Evolutionary conservation across 768 basidiomycete species (phyloP).

Genomic region (Amanita pseudoporphyria): DNA sequence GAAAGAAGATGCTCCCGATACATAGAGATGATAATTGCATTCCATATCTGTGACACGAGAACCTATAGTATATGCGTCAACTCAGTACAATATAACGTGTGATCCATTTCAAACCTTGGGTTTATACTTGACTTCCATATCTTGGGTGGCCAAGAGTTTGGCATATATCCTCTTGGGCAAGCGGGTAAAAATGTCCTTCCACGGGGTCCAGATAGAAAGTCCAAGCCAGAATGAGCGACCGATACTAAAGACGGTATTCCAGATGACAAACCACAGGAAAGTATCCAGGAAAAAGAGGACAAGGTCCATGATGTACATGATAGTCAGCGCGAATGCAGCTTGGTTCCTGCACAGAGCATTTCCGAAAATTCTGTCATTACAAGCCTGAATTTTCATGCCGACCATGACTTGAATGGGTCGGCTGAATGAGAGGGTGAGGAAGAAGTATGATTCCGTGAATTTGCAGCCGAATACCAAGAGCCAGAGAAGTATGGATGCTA

Average conservation of each 20-base stretch:
- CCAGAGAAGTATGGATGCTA: constrained; percentile 81
- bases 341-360: constrained; percentile 82
- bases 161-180: constrained; percentile 96
- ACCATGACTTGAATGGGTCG: constrained; percentile 94
- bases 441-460: constrained; percentile 96
- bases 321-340: constrained; percentile 87
- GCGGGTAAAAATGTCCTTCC: constrained; percentile 95
- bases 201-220: constrained; percentile 97
- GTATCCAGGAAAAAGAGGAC: constrained; percentile 98
- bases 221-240: constrained; percentile 84
- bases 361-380: constrained; percentile 82
- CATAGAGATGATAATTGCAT: constrained; percentile 99
- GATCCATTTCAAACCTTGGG: constrained; percentile 66
- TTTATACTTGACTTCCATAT: constrained; percentile 99
- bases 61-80: constrained; percentile 40
- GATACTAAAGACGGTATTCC: constrained; percentile 94
- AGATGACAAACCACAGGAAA: constrained; percentile 99
- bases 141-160: constrained; percentile 85
- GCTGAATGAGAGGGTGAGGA: constrained; percentile 89
- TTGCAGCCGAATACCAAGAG: constrained; percentile 93
- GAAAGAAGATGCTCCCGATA: constrained; percentile 98
- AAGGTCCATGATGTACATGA: constrained; percentile 99
- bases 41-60: constrained; percentile 98
- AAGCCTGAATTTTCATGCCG: constrained; percentile 90
- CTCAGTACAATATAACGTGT: not conserved